A percentile compares a stretch with the other conserved stretches of the same genome.
phyloP scores from a whole-genome alignment of 345 rosid genomes.

The Pistacia integerrima region DNA sequence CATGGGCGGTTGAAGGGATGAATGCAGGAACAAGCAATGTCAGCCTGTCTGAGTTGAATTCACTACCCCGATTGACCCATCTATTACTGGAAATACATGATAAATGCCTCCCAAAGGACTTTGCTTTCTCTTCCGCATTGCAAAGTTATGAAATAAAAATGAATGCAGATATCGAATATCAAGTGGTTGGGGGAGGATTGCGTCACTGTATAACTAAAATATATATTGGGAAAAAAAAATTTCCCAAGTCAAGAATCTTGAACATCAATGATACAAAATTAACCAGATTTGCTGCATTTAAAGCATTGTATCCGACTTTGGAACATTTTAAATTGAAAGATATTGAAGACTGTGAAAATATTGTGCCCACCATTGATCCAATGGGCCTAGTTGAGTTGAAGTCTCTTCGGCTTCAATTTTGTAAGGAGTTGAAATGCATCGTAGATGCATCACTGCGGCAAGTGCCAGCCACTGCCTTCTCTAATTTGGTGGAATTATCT shows the following conservation, averaged over 20 bases:
- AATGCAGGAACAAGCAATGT: no score
- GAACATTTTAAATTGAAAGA: neutral
- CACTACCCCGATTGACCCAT: neutral
- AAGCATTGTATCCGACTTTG: neutral
- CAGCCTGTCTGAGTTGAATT: neutral
- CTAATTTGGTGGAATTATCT: conserved; percentile 6
- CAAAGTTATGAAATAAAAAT: no score
- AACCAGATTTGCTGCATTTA: neutral
- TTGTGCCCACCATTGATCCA: conserved; percentile 4
- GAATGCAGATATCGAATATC: no score
- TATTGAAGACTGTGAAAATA: neutral
- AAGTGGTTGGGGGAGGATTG: no score
- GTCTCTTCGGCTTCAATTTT: neutral
- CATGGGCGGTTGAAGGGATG: no score
- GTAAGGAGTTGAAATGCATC: conserved; percentile 11
- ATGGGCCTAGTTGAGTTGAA: conserved; percentile 2
- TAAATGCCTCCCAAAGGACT: neutral
- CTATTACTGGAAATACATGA: neutral
- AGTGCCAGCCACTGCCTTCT: conserved; percentile 16
- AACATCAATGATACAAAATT: neutral
- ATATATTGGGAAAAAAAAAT: no score
- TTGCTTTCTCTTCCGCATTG: neutral
- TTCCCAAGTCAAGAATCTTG: no score
- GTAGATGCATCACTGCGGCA: neutral
- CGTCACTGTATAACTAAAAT: no score